Conservation (phyloP, 768 basidiomycete genomes). For the Calocera cornea region DNA sequence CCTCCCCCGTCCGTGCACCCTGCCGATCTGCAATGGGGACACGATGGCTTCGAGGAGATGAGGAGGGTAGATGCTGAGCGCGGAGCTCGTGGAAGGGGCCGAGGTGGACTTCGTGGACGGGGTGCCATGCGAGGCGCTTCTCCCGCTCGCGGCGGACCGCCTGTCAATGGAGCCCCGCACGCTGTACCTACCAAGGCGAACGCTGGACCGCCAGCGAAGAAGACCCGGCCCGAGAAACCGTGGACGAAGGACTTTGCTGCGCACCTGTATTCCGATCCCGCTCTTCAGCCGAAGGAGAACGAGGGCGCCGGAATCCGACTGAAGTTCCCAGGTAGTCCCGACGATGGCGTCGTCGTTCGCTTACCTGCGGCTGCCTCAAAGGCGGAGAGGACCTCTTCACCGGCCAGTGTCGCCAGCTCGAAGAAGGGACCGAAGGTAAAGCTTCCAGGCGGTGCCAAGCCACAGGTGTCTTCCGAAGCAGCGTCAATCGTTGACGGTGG, state of each 20-base stretch:
- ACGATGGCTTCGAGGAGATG: slow-evolving; percentile 83
- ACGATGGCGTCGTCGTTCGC: neutral
- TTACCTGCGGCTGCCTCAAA: neutral
- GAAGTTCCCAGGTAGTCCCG: neutral
- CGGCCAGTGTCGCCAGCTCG: neutral
- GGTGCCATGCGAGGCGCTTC: slow-evolving; percentile 10
- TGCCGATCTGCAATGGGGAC: slow-evolving; percentile 55
- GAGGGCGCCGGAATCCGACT: neutral
- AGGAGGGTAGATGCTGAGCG: slow-evolving; percentile 55
- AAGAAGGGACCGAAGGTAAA: neutral
- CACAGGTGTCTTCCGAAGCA: neutral
- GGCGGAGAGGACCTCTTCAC: neutral
- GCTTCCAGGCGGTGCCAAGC: neutral
- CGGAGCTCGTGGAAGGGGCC: slow-evolving; percentile 29
- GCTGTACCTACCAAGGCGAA: neutral
- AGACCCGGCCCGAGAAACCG: neutral
- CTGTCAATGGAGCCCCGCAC: neutral
- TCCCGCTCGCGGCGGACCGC: neutral
- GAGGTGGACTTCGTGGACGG: slow-evolving; percentile 26
- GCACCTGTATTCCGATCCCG: neutral
- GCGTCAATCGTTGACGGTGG: neutral
- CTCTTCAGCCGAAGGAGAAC: slow-evolving; percentile 1
- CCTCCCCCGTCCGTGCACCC: slow-evolving; percentile 33
- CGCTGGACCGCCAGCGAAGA: neutral
- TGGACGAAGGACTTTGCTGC: neutral